Evolutionary conservation across 441 rosid genomes (phyloP).

Genomic region (Aleurites moluccanus): DNA sequence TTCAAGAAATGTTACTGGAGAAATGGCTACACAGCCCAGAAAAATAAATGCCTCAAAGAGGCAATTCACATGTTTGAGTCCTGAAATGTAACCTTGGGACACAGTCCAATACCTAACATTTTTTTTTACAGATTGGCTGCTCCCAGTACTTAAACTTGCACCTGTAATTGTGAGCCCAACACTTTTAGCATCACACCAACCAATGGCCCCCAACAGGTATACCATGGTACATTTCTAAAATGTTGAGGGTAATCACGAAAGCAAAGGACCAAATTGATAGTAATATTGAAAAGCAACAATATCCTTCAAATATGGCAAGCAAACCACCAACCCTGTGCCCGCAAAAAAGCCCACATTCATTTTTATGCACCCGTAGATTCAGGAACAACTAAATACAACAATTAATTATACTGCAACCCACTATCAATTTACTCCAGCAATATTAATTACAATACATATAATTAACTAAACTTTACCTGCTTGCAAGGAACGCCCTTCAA

Average conservation of each 20-base stretch:
- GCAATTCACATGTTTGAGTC: background rate
- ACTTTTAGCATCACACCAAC: background rate
- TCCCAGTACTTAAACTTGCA: too few species aligned
- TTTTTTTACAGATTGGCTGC: too few species aligned
- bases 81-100: too few species aligned
- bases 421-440: background rate
- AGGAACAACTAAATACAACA: background rate
- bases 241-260: background rate
- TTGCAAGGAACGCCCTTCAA: constrained; percentile 75
- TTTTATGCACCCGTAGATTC: background rate
- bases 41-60: background rate
- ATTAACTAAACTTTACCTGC: constrained; percentile 50
- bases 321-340: background rate
- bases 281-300: background rate
- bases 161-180: too few species aligned
- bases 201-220: background rate
- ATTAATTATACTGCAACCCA: background rate
- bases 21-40: background rate
- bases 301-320: background rate
- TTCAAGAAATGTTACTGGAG: background rate
- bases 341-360: background rate
- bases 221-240: background rate
- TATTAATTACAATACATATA: constrained; percentile 7
- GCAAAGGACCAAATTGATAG: background rate
- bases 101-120: too few species aligned